Evolutionary conservation across 2,329 filamentous ascomycete species (phyloP).

Genomic region (Biscogniauxia marginata): DNA sequence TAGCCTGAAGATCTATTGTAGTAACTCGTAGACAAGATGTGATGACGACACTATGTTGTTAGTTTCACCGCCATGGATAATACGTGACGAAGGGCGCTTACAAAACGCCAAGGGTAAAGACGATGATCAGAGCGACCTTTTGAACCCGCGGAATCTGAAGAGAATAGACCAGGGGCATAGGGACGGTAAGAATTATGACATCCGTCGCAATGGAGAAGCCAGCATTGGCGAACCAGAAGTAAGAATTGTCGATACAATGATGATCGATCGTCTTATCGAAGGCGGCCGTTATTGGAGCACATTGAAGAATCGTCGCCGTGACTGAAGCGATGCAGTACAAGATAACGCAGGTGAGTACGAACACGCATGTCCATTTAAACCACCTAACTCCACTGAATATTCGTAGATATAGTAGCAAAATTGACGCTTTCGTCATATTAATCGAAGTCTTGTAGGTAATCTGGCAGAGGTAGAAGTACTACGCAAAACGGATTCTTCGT

Average conservation of each 20-base stretch:
- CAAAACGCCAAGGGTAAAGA: constrained; percentile 44
- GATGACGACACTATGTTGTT: constrained; percentile 26
- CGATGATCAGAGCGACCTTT: constrained; percentile 37
- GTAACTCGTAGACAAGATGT: constrained; percentile 39
- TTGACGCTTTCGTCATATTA: constrained; percentile 33
- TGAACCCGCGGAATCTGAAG: constrained; percentile 39
- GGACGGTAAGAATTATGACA: constrained; percentile 38
- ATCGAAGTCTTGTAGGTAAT: constrained; percentile 35
- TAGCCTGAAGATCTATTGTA: constrained; percentile 35
- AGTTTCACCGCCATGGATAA: neutral
- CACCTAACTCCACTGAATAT: constrained; percentile 31
- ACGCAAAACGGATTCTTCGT: neutral
- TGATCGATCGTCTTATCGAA: constrained; percentile 28
- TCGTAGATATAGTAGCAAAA: constrained; percentile 34
- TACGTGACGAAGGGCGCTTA: constrained; percentile 21
- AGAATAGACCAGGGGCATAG: constrained; percentile 40
- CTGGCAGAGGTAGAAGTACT: constrained; percentile 34
- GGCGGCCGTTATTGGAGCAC: constrained; percentile 28
- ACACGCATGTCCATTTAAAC: constrained; percentile 28
- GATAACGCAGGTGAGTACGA: constrained; percentile 23
- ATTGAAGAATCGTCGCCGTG: constrained; percentile 33
- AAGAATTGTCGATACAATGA: constrained; percentile 37
- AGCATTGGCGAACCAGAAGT: constrained; percentile 43
- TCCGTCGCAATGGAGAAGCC: constrained; percentile 42
- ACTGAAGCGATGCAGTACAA: constrained; percentile 29